A percentile compares a stretch with the other conserved stretches of the same genome.
These are phyloP conservation scores for Scheffersomyces coipomensis DNA, from an alignment of 805 yeast genomes.

Conservation along the genomic window DNA sequence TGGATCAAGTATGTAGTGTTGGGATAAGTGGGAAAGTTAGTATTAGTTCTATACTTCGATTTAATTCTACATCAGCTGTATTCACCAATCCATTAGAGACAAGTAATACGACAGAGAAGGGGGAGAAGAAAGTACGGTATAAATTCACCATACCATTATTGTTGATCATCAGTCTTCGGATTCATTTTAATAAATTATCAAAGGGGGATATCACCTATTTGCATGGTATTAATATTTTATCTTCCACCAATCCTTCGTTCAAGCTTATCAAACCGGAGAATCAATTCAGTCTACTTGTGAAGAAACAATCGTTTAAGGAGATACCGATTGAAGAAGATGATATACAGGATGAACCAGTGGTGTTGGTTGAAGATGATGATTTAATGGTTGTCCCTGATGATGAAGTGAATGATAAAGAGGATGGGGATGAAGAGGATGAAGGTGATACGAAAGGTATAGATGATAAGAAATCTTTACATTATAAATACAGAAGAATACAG, in stretches of 20 bases:
- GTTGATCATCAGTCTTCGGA: background rate
- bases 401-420: too few relatives aligned
- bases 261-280: conserved; percentile 1
- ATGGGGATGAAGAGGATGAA: too few relatives aligned
- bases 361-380: conserved; percentile 3
- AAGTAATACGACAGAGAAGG: too few relatives aligned
- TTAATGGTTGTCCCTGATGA: background rate
- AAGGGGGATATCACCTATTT: background rate
- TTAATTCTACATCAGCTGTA: background rate
- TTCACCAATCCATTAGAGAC: background rate
- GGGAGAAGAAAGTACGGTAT: background rate
- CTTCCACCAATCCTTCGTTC: background rate
- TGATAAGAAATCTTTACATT: background rate
- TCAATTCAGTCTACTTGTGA: background rate
- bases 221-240: background rate
- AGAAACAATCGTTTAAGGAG: background rate
- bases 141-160: background rate
- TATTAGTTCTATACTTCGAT: background rate
- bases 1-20: background rate
- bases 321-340: background rate
- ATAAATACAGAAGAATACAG: background rate
- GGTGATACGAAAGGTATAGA: background rate
- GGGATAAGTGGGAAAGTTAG: background rate
- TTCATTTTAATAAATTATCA: conserved; percentile 1
- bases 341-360: background rate